phyloP scores from a whole-genome alignment of 106 monocot species.

The Dendrobium chrysotoxum region DNA sequence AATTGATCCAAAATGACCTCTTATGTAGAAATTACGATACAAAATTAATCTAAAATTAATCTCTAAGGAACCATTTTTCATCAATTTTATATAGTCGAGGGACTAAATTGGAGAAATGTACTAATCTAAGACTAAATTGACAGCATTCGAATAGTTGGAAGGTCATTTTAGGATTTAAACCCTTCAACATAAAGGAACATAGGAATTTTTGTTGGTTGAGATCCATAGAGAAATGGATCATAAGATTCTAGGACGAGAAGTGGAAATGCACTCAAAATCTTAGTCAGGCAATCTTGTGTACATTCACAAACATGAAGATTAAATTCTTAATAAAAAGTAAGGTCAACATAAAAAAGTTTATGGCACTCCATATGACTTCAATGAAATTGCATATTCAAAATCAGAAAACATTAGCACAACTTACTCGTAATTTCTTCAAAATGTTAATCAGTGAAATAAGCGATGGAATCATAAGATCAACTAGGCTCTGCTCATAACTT shows the following conservation, averaged over 20 bases:
- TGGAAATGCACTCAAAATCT: background rate
- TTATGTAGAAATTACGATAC: no score
- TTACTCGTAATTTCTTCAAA: slow-evolving; percentile 61
- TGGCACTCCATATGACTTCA: background rate
- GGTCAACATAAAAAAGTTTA: background rate
- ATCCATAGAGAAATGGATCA: background rate
- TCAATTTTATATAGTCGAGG: no score
- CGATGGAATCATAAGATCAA: slow-evolving; percentile 81
- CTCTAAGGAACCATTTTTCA: no score
- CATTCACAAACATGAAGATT: background rate
- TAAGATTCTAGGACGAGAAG: background rate
- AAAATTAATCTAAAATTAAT: no score
- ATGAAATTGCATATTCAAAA: background rate
- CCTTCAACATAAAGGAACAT: background rate
- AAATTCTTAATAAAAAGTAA: background rate
- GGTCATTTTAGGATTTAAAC: no score
- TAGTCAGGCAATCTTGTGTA: background rate
- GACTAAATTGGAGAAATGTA: no score
- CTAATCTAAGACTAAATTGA: no score
- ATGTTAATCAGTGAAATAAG: slow-evolving; percentile 77
- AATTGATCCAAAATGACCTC: no score
- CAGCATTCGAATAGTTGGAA: no score
- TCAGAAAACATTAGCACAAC: background rate
- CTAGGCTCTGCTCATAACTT: slow-evolving; percentile 61
- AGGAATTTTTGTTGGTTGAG: background rate